Evolutionary conservation across 2,329 filamentous ascomycete genomes (phyloP), one percentile per base, ranked within the genome.

Genomic region (Hymenoscyphus scutula): DNA sequence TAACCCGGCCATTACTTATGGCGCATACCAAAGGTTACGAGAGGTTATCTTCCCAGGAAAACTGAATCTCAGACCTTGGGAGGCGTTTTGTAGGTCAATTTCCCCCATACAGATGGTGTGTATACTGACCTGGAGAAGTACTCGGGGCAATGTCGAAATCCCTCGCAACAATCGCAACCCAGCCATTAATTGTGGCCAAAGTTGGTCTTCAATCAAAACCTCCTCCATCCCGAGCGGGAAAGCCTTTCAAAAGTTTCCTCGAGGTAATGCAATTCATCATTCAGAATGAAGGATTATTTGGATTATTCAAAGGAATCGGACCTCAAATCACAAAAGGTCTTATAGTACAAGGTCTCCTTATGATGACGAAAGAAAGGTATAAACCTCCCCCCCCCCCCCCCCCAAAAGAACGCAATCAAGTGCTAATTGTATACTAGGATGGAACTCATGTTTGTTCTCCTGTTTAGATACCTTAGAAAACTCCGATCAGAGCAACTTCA

Each of bases 331-430:
- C 92, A 63, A 99, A 99, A 78, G 95, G 95, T 1, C 78, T 99
- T 59, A 75, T 99, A 56, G 95, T 99, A 2, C 95, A 99, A 74
- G 95, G 95, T 57, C 86, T 99, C 61, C 81, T 99, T 45, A 99
- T 99, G 95, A 99, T 97, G 92, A 95, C 92, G 56, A 99, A 99
- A 79, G 95, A 99, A 78, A 85, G 92, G 90, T 92, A 82, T 69
- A 81, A 53, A 56, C 41, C 19, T n/a, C n/a, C n/a, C n/a, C n/a
- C n/a, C n/a, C n/a, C n/a, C n/a, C n/a, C n/a, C n/a, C n/a, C n/a
- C n/a, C n/a, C n/a, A n/a, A n/a, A n/a, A n/a, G n/a, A n/a, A n/a
- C n/a, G n/a, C n/a, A n/a, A n/a, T n/a, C n/a, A n/a, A n/a, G n/a
- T n/a, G n/a, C n/a, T n/a, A n/a, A n/a, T n/a, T n/a, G n/a, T n/a